phyloP scores from a whole-genome alignment of 176 grass and related monocot genomes.

The Chrysopogon serrulatus region DNA sequence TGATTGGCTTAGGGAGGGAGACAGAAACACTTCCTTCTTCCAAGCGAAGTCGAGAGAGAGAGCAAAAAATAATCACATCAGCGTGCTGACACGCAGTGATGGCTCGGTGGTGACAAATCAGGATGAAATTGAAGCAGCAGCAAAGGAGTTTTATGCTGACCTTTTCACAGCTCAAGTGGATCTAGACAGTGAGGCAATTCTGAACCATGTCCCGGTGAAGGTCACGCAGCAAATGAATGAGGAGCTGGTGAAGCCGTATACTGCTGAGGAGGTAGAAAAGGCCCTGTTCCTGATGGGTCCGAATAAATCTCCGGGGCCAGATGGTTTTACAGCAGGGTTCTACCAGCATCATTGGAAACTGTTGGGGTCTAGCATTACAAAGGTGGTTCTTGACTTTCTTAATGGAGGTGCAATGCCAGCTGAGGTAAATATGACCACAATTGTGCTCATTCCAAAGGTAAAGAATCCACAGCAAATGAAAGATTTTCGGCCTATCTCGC shows the following conservation, averaged over 20 bases:
- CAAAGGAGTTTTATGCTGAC: fast-evolving
- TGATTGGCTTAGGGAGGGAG: not conserved
- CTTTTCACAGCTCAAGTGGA: not conserved
- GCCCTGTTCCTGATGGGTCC: not conserved
- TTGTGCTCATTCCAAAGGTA: not conserved
- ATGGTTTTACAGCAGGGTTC: not conserved
- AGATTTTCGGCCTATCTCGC: not conserved
- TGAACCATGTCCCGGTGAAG: not conserved
- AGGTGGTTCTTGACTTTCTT: not conserved
- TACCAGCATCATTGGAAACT: not conserved
- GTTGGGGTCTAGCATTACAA: not conserved
- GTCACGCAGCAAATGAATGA: not conserved
- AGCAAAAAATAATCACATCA: not conserved
- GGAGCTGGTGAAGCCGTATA: not conserved
- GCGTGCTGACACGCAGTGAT: fast-evolving
- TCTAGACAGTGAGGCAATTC: not conserved
- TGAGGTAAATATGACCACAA: not conserved
- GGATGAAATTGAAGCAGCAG: not conserved
- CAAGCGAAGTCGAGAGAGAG: not conserved
- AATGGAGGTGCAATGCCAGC: not conserved
- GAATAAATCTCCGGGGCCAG: not conserved
- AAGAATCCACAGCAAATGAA: not conserved
- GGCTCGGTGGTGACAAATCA: fast-evolving
- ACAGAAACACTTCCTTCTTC: not conserved
- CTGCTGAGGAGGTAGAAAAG: fast-evolving